Evolutionary conservation across 2,329 filamentous ascomycete genomes (phyloP), one percentile per base, ranked within the genome.

Genomic region (Corinectria fuckeliana): DNA sequence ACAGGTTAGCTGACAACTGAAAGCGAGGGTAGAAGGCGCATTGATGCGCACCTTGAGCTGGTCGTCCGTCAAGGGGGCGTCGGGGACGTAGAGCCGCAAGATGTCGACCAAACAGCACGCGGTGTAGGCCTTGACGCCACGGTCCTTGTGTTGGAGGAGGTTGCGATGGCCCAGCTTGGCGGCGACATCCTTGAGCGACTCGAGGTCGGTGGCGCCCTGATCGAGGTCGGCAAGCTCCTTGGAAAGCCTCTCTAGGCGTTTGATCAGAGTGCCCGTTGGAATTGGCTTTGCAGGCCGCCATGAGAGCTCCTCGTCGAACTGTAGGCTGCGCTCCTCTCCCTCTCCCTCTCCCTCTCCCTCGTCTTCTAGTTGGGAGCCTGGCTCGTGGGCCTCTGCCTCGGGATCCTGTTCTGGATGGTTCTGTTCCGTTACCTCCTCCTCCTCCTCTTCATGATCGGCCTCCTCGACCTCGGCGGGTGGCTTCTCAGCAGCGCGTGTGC

Each of bases 221-320:
- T 97, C 93, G 71, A 97, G 86, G 58, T 90, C 88, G 63, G 87
- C 84, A 64, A 99, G 84, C 82, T 99, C 94, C 70, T 90, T 88
- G 63, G 89, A 89, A 28, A 99, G 85, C 51, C 85, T 81, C 75
- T 94, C 90, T 51, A 99, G 86, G 48, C 95, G 89, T 71, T 87
- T 85, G 66, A 97, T 82, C 50, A 99, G 86, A 66, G 93, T 92
- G 65, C 86, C 88, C 47, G 93, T 91, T 34, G 91, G 82, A 71
- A 99, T 97, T 51, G 93, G 88, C 77, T 92, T 95, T 59, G 94
- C 95, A 41, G 93, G 92, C 73, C 91, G 91, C 91, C 95, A 97
- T 74, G 92, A 91, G 57, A 99, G 82, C 64, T 92, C 83, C 73
- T 97, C 89, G 71, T 93, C 87, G 82, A 98, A 98, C 67, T 87